Evolutionary conservation across 2,329 filamentous ascomycete species (phyloP).

Genomic region (Aspergillus jensenii): DNA sequence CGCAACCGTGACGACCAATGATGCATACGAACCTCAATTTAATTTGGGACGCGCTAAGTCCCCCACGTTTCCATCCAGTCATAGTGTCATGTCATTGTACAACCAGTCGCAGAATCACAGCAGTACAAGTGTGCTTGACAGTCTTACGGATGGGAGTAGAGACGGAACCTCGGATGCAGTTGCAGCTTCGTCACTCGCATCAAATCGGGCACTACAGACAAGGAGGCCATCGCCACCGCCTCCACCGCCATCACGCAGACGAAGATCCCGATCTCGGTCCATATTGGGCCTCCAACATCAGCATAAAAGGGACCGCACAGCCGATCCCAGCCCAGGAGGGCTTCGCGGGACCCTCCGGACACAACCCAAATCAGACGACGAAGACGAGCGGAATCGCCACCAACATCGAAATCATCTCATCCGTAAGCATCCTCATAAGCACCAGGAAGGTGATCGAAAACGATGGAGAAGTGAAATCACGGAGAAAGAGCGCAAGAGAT

Average conservation of each 20-base stretch:
- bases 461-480: slow-evolving; percentile 46
- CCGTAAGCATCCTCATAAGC: slow-evolving; percentile 48
- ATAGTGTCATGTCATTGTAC: slow-evolving; percentile 28
- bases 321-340: slow-evolving; percentile 38
- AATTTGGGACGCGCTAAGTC: slow-evolving; percentile 10
- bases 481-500: slow-evolving; percentile 48
- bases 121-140: slow-evolving; percentile 23
- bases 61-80: slow-evolving; percentile 22
- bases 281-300: slow-evolving; percentile 35
- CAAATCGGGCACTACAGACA: slow-evolving; percentile 40
- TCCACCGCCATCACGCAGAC: slow-evolving; percentile 39
- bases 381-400: slow-evolving; percentile 20
- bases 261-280: slow-evolving; percentile 36
- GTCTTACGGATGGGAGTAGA: slow-evolving; percentile 29
- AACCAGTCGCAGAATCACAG: slow-evolving; percentile 24
- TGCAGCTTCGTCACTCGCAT: slow-evolving; percentile 48
- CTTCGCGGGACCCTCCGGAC: slow-evolving; percentile 46
- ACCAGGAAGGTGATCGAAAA: slow-evolving; percentile 49
- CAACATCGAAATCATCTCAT: slow-evolving; percentile 38
- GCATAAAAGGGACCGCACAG: slow-evolving; percentile 27
- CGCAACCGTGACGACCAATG: neutral
- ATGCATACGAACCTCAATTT: slow-evolving; percentile 7
- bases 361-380: slow-evolving; percentile 36
- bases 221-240: slow-evolving; percentile 35
- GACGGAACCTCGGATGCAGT: slow-evolving; percentile 48